Evolutionary conservation across 2,329 filamentous ascomycete genomes (phyloP), one percentile per base, ranked within the genome.

Genomic region (Alternaria burnsii): DNA sequence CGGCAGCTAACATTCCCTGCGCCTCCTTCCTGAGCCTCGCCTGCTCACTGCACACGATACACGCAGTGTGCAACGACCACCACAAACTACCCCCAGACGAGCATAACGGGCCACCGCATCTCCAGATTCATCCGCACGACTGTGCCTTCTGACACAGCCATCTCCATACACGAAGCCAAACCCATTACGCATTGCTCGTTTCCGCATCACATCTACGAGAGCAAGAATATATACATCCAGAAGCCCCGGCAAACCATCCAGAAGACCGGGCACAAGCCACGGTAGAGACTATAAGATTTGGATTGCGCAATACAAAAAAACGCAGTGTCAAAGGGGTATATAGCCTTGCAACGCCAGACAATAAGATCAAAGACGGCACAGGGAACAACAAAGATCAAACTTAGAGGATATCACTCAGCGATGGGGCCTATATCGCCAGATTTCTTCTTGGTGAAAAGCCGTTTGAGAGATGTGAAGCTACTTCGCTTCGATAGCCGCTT

Each of bases 371-470:
- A 68, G 65, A 64, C 50, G 62, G 67, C 64, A 65, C 54, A 66
- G 51, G 42, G 61, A 46, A 52, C 32, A 40, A 56, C 34, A 51
- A 47, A 58, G 53, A 65, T 56, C 12, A 53, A 52, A 22, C 5
- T 42, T 40, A 22, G 52, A 11, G 26, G 52, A 43, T 20, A 54
- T 71, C 67, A 78, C 64, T 78, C 76, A 40, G 69, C 71, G 55
- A 77, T 78, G 28, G 74, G 71, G 56, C 74, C 72, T 58, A 77
- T 72, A 42, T 66, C 67, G 41, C 63, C 67, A 32, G 72, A 68
- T 58, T 72, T 76, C 59, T 74, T 77, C 59, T 76, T 77, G 28
- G 69, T 73, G 59, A 78, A 78, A n/a, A 78, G 61, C 36, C 72
- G 70, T 61, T 73, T 75, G 48, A 78, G 61, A 24, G 74, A 77